Percentiles rank a stretch among this genome's conserved stretches.
Conservation (phyloP, 2,329 filamentous ascomycete species). For the Fusarium tjaetaba region DNA sequence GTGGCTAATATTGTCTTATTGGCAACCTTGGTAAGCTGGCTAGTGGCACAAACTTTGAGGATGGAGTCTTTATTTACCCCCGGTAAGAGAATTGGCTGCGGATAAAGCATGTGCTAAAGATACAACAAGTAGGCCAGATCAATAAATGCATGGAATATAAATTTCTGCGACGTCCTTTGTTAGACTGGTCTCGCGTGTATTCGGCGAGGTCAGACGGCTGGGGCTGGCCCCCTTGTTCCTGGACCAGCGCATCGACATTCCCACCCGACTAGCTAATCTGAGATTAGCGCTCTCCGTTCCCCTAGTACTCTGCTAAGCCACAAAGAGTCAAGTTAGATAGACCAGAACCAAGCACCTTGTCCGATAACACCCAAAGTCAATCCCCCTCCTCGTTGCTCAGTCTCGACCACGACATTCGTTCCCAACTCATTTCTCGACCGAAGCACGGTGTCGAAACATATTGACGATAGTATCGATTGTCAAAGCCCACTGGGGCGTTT, state of each 20-base stretch:
- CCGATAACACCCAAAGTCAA: constrained; percentile 29
- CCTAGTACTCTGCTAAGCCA: constrained; percentile 34
- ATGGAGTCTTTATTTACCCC: not conserved
- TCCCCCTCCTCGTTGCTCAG: constrained; percentile 30
- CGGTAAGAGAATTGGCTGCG: not conserved
- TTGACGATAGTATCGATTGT: not conserved
- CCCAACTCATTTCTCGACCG: constrained; percentile 7
- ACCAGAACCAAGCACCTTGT: constrained; percentile 19
- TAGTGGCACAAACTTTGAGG: constrained; percentile 15
- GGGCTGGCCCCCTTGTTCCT: constrained; percentile 28
- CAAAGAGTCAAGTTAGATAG: constrained; percentile 33
- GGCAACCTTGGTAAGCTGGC: not conserved
- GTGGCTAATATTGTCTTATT: constrained; percentile 24
- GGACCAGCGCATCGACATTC: constrained; percentile 21
- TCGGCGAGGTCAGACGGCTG: constrained; percentile 2
- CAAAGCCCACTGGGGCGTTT: not conserved
- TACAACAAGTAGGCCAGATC: not conserved
- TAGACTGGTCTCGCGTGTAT: not conserved
- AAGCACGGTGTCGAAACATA: constrained; percentile 5
- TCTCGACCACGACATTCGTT: constrained; percentile 30
- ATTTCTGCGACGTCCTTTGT: constrained; percentile 13
- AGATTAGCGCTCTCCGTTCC: constrained; percentile 27
- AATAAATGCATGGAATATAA: constrained; percentile 2
- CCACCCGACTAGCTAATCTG: constrained; percentile 10
- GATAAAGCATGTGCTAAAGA: not conserved